phyloP scores from a whole-genome alignment of 2,329 filamentous ascomycete genomes.

The Podosphaera aphanis region DNA sequence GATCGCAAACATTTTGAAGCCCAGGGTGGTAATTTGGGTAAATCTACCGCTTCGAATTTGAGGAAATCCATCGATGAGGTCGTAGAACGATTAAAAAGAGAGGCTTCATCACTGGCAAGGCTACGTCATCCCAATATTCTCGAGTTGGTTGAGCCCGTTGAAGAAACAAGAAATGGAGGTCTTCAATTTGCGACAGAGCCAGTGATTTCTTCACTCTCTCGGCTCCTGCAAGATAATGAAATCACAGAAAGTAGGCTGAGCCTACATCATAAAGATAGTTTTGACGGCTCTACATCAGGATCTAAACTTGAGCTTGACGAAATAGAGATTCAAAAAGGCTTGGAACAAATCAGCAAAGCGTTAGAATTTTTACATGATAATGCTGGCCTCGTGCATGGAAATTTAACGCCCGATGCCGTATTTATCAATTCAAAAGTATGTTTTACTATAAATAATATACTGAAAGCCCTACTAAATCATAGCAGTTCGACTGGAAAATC shows the following conservation, averaged over 20 bases:
- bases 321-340: constrained; percentile 86
- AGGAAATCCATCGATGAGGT: constrained; percentile 77
- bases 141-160: constrained; percentile 81
- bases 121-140: constrained; percentile 78
- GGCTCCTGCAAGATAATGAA: constrained; percentile 68
- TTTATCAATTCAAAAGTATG: constrained; percentile 74
- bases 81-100: constrained; percentile 71
- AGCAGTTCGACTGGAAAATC: constrained; percentile 88
- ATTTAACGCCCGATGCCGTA: constrained; percentile 79
- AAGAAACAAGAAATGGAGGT: constrained; percentile 76
- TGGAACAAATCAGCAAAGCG: constrained; percentile 81
- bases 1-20: constrained; percentile 68
- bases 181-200: constrained; percentile 90
- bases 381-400: constrained; percentile 78
- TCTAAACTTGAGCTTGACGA: constrained; percentile 87
- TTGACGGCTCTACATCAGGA: constrained; percentile 46
- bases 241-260: constrained; percentile 26
- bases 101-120: constrained; percentile 69
- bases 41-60: constrained; percentile 40
- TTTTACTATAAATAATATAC: not conserved
- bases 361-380: constrained; percentile 91
- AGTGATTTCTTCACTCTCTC: constrained; percentile 70
- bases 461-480: constrained; percentile 14
- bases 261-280: constrained; percentile 59
- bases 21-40: constrained; percentile 35